Evolutionary conservation across 441 rosid genomes (phyloP), one percentile per base, ranked within the genome.

Genomic region (Hypseocharis bilobata): DNA sequence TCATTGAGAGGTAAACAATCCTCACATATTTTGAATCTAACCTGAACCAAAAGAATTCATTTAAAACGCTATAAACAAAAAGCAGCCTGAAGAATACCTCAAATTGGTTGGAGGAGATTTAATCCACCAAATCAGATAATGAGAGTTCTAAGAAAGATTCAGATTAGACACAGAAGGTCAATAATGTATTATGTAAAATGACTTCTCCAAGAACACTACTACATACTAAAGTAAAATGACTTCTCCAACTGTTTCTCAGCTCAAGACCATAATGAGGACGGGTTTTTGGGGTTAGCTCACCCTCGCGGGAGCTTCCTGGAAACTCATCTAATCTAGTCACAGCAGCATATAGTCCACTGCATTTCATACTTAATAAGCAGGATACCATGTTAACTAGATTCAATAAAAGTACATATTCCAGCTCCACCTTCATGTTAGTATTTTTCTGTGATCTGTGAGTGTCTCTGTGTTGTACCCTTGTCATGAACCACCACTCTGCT

Each of bases 1-100:
- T 84, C 91, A 16, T 71, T 70, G 74, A 86, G 55, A 16, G 91
- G 86, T 30, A 77, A 75, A 75, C 84, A 83, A 64, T 81, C 84
- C 70, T 51, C 64, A 55, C 47, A 68, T 32, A 84, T 82, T 64
- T 68, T 76, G 72, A 86, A 86, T 40, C 78, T 72, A 68, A 82
- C 86, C 88, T 86, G 78, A 63, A 62, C 56, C 26, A 49, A 19
- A 49, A 2, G 1, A 49, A 17, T 20, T 11, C 19, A 19, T 49
- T 19, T 49, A 49, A 19, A 16, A 0, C 7, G 2, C 20, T 49
- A 19, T 7, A 49, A 19, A 49, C 17, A 5, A 6, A 3, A 49
- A 49, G 54, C 22, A 7, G 42, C 42, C 7, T 6, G 8, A 10
- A 7, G 42, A 36, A 6, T n/a, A n/a, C n/a, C 7, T 36, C 42